Conservation (phyloP, 2,329 filamentous ascomycete species). For the Arthroderma uncinatum region DNA sequence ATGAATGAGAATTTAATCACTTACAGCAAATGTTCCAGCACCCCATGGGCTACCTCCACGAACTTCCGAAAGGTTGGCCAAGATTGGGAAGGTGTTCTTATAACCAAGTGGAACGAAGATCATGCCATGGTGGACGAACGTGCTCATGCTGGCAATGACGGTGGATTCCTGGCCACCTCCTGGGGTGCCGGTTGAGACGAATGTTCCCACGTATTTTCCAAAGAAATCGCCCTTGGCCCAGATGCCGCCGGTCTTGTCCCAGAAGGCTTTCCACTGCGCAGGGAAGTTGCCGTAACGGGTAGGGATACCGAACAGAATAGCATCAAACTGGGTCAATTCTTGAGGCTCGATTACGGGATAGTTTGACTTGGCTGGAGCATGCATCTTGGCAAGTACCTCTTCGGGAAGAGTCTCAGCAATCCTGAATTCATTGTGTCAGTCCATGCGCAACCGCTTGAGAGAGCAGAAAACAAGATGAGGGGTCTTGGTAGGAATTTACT, state of each 20-base stretch:
- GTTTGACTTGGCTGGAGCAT: slow-evolving; percentile 65
- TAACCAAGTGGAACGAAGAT: slow-evolving; percentile 95
- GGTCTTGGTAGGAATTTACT: slow-evolving; percentile 41
- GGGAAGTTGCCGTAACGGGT: slow-evolving; percentile 97
- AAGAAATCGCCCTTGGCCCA: slow-evolving; percentile 67
- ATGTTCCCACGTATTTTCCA: slow-evolving; percentile 85
- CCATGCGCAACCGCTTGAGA: background rate
- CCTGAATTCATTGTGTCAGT: slow-evolving; percentile 30
- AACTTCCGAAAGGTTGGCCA: slow-evolving; percentile 64
- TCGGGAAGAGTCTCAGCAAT: slow-evolving; percentile 74
- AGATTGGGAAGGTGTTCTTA: slow-evolving; percentile 59
- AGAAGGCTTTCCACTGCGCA: slow-evolving; percentile 76
- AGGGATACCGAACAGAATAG: slow-evolving; percentile 83
- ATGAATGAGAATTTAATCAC: slow-evolving; percentile 17
- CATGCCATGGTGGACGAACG: slow-evolving; percentile 84
- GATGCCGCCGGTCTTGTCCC: slow-evolving; percentile 79
- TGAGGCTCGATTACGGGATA: slow-evolving; percentile 53
- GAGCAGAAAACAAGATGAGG: background rate
- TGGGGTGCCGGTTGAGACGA: slow-evolving; percentile 71
- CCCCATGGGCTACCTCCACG: slow-evolving; percentile 88
- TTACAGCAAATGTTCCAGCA: slow-evolving; percentile 74
- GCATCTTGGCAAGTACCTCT: slow-evolving; percentile 81
- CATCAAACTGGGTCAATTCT: slow-evolving; percentile 66
- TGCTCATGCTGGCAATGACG: slow-evolving; percentile 67
- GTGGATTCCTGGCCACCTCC: slow-evolving; percentile 94